Percentiles rank a stretch among this genome's conserved stretches.
phyloP scores from a whole-genome alignment of 768 basidiomycete genomes.

The Trametes cubensis region DNA sequence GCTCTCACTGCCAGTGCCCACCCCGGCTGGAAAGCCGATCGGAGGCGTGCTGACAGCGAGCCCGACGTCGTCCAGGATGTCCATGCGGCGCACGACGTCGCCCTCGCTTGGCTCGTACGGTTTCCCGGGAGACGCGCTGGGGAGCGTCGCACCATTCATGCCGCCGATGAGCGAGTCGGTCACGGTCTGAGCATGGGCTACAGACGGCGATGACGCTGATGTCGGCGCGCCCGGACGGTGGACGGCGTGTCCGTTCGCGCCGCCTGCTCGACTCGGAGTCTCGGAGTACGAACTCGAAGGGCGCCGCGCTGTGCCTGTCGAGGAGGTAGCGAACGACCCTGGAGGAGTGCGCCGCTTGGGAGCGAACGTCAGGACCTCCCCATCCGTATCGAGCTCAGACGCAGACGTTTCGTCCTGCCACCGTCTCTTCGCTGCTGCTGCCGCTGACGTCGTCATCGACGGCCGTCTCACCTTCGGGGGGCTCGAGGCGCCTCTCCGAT shows the following conservation, averaged over 20 bases:
- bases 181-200: background rate
- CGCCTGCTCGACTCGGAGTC: conserved; percentile 18
- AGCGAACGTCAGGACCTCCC: conserved; percentile 66
- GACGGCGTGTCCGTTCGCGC: conserved; percentile 28
- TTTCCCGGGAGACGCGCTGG: too few species aligned
- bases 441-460: conserved; percentile 7
- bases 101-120: too few species aligned
- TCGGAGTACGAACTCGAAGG: too few species aligned
- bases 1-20: too few species aligned
- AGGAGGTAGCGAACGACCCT: conserved; percentile 22
- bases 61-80: conserved; percentile 18
- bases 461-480: conserved; percentile 11
- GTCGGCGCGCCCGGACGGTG: background rate
- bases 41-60: conserved; percentile 2
- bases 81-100: conserved; percentile 11
- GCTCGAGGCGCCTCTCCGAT: conserved; percentile 9
- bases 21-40: background rate
- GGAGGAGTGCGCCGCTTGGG: conserved; percentile 49
- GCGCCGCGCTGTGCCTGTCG: too few species aligned
- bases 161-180: background rate
- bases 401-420: conserved; percentile 33
- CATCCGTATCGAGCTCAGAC: conserved; percentile 58
- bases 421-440: background rate
- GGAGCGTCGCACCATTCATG: too few species aligned
- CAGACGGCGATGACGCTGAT: background rate